phyloP scores from a whole-genome alignment of 345 rosid species.

The Zanthoxylum bungeanum region DNA sequence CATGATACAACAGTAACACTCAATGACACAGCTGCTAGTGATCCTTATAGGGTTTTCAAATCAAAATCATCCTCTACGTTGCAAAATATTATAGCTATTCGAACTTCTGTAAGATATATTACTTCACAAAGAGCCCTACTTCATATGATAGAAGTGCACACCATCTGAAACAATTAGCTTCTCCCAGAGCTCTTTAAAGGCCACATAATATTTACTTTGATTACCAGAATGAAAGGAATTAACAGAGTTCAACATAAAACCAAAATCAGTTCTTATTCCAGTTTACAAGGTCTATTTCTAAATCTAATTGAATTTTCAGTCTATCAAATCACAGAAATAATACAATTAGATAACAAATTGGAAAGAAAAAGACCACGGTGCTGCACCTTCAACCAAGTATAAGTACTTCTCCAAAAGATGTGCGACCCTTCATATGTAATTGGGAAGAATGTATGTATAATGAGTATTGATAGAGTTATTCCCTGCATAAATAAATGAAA shows the following conservation, averaged over 20 bases:
- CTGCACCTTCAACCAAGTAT: conserved; percentile 65
- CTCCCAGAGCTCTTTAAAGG: neutral
- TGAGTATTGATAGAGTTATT: conserved; percentile 56
- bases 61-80: neutral
- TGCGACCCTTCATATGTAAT: conserved; percentile 68
- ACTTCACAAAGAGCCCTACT: neutral
- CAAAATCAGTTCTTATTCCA: neutral
- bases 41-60: neutral
- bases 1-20: neutral
- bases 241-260: neutral
- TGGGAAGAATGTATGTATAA: conserved; percentile 64
- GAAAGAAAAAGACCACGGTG: conserved; percentile 8
- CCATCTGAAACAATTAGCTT: neutral
- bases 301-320: neutral
- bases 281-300: neutral
- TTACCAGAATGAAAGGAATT: neutral
- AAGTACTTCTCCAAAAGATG: conserved; percentile 58
- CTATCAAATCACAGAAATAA: no score
- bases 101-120: neutral
- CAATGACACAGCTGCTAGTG: neutral
- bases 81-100: neutral
- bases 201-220: neutral
- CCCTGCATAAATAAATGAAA: conserved; percentile 39
- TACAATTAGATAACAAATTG: neutral
- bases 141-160: neutral